A percentile compares a stretch with the other conserved stretches of the same genome.
Evolutionary conservation across 139 green algal genomes (phyloP).

Genomic region (Tetratostichococcus sp.): DNA sequence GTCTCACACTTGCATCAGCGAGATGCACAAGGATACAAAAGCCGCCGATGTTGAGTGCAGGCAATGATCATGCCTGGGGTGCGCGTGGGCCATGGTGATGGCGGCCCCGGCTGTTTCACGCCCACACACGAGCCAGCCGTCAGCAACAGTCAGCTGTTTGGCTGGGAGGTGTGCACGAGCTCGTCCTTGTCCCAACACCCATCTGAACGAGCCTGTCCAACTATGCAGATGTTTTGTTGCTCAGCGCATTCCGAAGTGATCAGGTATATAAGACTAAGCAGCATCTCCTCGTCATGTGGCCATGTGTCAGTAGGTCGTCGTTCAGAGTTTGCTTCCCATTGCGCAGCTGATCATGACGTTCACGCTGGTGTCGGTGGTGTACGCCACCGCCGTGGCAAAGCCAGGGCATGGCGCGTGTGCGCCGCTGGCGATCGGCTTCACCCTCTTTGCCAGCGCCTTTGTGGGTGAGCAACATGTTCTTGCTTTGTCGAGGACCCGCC

Average conservation of each 20-base stretch:
- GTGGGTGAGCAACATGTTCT: conserved; percentile 42
- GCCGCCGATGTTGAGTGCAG: neutral
- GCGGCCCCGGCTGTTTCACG: conserved; percentile 35
- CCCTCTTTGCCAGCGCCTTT: conserved; percentile 68
- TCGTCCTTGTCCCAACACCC: no score
- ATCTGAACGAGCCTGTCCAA: no score
- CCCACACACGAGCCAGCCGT: conserved; percentile 31
- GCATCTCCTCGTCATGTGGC: no score
- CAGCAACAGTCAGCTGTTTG: conserved; percentile 47
- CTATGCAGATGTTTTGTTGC: no score
- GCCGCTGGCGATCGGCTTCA: conserved; percentile 59
- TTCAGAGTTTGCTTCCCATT: no score
- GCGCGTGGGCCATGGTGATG: conserved; percentile 18
- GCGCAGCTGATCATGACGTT: conserved; percentile 39
- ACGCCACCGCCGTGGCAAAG: conserved; percentile 51
- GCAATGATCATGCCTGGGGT: conserved; percentile 4
- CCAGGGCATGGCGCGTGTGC: conserved; percentile 56
- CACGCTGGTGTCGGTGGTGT: conserved; percentile 34
- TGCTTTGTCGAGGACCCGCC: no score
- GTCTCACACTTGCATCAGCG: no score
- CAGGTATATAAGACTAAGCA: no score
- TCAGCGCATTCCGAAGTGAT: no score
- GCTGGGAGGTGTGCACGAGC: conserved; percentile 58
- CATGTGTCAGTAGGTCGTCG: no score
- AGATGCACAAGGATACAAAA: no score